Evolutionary conservation across 768 basidiomycete species (phyloP), one percentile per base, ranked within the genome.

Genomic region (Lactarius psammicola): DNA sequence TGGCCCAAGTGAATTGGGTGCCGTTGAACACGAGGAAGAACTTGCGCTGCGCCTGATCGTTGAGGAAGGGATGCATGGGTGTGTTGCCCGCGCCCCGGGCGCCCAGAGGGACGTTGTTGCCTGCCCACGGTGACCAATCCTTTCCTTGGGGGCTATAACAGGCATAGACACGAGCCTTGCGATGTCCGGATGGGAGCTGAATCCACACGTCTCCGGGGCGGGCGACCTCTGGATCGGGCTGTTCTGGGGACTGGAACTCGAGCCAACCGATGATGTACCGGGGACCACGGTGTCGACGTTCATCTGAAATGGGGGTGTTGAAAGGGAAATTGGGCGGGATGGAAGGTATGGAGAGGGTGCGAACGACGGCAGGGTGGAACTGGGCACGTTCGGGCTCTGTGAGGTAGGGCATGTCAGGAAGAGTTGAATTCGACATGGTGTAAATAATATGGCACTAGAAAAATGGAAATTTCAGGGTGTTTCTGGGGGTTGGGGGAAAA

Each of bases 181-280:
- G 65, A 17, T 66, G 60, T 10, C 65, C 65, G 36, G 62, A 40
- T 7, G 65, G 65, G 20, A 62, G 65, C 28, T 66, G 65, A 28
- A 66, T 66, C 65, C 65, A 66, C 15, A 66, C 49, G 33, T 66
- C 65, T 13, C 65, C 65, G 5, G 65, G 65, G 1, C 65, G 65
- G 33, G 65, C 65, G 6, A 66, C 65, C 2, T 66, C 65, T 1
- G 65, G 61, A 59, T 66, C 65, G 7, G 65, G 65, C 13, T 62
- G 61, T 8, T 66, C 61, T n/a, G 65, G 36, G 23, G 65, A 62
- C 10, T 63, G 65, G 51, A 66, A 66, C 31, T 66, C 61, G 18
- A 66, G 56, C 65, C 65, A 66, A 11, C 65, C 65, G 11, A 66
- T 63, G 15, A 56, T 49, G 26, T n/a, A 66, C 34, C 65, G 61